A percentile compares a stretch with the other conserved stretches of the same genome.
Evolutionary conservation across 495 filamentous ascomycete species (phyloP).

Genomic region (Neohortaea acidophila): DNA sequence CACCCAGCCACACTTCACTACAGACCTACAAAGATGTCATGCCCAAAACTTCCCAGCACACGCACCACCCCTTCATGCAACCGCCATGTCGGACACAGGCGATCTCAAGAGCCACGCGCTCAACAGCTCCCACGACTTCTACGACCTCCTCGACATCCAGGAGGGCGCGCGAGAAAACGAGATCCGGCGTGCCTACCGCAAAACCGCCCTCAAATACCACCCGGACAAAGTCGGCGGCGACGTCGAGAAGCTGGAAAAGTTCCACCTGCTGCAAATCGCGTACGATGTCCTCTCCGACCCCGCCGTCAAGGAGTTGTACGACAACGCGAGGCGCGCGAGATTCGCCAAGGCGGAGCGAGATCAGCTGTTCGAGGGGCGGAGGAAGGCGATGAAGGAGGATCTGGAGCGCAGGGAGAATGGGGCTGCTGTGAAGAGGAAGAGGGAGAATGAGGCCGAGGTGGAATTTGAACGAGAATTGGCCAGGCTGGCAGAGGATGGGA

Average conservation of each 20-base stretch:
- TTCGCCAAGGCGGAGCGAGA: constrained; percentile 45
- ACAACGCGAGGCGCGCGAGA: constrained; percentile 49
- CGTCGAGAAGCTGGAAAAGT: constrained; percentile 47
- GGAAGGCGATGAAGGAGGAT: constrained; percentile 63
- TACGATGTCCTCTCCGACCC: constrained; percentile 57
- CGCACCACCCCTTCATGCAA: not conserved
- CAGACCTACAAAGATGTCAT: not conserved
- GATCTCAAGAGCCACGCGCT: constrained; percentile 11
- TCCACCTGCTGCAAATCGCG: constrained; percentile 57
- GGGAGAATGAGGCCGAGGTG: constrained; percentile 37
- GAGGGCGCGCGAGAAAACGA: constrained; percentile 50
- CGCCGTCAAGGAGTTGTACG: constrained; percentile 46
- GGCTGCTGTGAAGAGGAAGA: constrained; percentile 31
- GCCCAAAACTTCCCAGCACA: not conserved
- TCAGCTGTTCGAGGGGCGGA: constrained; percentile 48
- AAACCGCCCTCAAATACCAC: constrained; percentile 77
- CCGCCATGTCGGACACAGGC: constrained; percentile 7
- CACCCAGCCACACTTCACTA: constrained; percentile 1
- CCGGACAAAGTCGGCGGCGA: constrained; percentile 59
- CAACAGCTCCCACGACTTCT: constrained; percentile 44
- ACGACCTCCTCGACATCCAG: constrained; percentile 59
- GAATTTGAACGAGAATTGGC: constrained; percentile 45
- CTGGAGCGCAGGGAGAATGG: constrained; percentile 49
- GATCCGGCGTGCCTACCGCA: constrained; percentile 75
- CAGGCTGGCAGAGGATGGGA: constrained; percentile 48